These are phyloP conservation scores for Saccharomyces eubayanus DNA, from an alignment of 805 yeast species.

Conservation along the genomic window DNA sequence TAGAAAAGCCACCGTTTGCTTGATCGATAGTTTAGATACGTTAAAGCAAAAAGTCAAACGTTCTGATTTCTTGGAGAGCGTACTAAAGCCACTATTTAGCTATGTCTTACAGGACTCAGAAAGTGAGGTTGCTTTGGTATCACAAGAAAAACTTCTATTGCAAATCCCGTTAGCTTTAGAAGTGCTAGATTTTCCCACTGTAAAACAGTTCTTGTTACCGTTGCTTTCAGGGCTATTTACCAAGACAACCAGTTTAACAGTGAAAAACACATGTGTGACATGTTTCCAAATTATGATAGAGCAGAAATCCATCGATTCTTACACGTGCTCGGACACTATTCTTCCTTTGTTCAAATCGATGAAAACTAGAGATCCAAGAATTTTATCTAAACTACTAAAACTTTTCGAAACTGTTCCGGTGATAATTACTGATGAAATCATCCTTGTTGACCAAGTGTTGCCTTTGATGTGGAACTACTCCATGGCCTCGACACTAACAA, in stretches of 20 bases:
- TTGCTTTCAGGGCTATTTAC: conserved; percentile 63
- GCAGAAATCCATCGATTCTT: conserved; percentile 57
- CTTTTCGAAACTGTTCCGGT: conserved; percentile 33
- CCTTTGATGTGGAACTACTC: conserved; percentile 48
- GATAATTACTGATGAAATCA: conserved; percentile 40
- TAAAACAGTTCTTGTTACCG: conserved; percentile 73
- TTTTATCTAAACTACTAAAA: conserved; percentile 42
- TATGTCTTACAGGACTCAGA: conserved; percentile 18
- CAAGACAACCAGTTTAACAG: conserved; percentile 73
- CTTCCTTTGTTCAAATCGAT: conserved; percentile 69
- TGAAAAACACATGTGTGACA: conserved; percentile 60
- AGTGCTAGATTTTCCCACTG: conserved; percentile 54
- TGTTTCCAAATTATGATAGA: conserved; percentile 52
- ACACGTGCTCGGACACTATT: conserved; percentile 64
- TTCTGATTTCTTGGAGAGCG: conserved; percentile 37
- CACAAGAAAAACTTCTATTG: conserved; percentile 46
- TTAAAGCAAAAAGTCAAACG: conserved; percentile 44
- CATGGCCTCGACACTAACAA: conserved; percentile 37
- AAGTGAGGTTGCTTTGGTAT: conserved; percentile 20
- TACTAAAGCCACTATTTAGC: conserved; percentile 26
- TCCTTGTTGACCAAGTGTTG: conserved; percentile 43
- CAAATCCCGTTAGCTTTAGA: conserved; percentile 36
- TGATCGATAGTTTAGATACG: conserved; percentile 41
- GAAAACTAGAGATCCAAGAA: conserved; percentile 67
- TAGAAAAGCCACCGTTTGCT: conserved; percentile 26